Percentiles rank a stretch among this genome's conserved stretches.
Evolutionary conservation across 148 eudicot genomes (phyloP).

Genomic region (Camellia sinensis): DNA sequence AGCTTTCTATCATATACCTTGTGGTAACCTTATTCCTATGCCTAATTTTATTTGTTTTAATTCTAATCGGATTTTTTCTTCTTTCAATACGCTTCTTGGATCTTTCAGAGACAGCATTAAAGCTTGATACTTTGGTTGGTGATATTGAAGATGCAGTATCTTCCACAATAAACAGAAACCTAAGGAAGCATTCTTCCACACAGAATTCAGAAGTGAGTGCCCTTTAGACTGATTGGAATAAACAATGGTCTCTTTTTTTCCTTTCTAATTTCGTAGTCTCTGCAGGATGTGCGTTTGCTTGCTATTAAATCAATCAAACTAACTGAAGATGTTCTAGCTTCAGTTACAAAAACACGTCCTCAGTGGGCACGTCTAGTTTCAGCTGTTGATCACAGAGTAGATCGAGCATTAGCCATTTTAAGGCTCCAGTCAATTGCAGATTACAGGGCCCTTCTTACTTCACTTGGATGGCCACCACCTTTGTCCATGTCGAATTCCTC

Average conservation of each 20-base stretch:
- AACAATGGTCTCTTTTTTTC: constrained; percentile 5
- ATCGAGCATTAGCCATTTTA: constrained; percentile 76
- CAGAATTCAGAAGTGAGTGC: constrained; percentile 58
- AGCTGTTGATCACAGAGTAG: constrained; percentile 89
- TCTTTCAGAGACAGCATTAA: constrained; percentile 75
- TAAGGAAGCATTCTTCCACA: constrained; percentile 40
- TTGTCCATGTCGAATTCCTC: constrained; percentile 55
- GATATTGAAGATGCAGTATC: constrained; percentile 94
- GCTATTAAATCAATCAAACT: constrained; percentile 65
- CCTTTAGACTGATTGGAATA: background rate
- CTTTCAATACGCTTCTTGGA: constrained; percentile 8
- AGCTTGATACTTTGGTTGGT: constrained; percentile 81
- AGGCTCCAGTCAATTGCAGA: constrained; percentile 95
- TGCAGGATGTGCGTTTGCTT: constrained; percentile 53
- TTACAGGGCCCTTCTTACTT: constrained; percentile 75
- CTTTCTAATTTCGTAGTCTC: constrained; percentile 16
- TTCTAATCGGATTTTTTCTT: background rate
- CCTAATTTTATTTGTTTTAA: background rate
- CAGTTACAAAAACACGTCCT: constrained; percentile 62
- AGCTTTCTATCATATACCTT: background rate
- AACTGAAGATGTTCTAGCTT: constrained; percentile 60
- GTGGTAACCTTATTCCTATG: background rate
- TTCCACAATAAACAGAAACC: constrained; percentile 54
- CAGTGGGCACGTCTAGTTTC: constrained; percentile 78
- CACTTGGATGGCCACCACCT: constrained; percentile 95